A percentile compares a stretch with the other conserved stretches of the same genome.
These are phyloP conservation scores for Entonaema liquescens DNA, from an alignment of 495 filamentous ascomycete genomes.

Conservation along the genomic window DNA sequence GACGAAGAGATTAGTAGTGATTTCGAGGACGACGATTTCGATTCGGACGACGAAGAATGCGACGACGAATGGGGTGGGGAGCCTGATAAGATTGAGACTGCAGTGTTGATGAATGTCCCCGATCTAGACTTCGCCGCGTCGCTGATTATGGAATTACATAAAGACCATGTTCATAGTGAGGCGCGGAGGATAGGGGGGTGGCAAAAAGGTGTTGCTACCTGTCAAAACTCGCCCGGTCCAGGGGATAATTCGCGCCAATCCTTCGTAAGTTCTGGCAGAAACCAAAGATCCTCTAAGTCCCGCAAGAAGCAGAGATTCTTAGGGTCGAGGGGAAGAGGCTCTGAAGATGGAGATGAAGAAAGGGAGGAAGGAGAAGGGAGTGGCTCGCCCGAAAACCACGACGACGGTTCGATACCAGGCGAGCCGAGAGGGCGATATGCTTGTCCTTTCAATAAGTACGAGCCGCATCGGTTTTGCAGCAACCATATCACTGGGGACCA, in stretches of 20 bases:
- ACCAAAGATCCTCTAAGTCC: neutral
- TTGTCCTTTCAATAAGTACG: slow-evolving; percentile 26
- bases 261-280: neutral
- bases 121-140: slow-evolving; percentile 21
- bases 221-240: slow-evolving; percentile 2
- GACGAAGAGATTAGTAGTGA: slow-evolving; percentile 1
- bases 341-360: slow-evolving; percentile 23
- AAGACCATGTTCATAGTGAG: slow-evolving; percentile 13
- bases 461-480: slow-evolving; percentile 6
- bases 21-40: slow-evolving; percentile 19
- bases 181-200: slow-evolving; percentile 24
- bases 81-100: slow-evolving; percentile 22
- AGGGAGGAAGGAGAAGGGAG: slow-evolving; percentile 17
- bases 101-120: slow-evolving; percentile 4
- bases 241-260: slow-evolving; percentile 1
- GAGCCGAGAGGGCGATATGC: slow-evolving; percentile 12
- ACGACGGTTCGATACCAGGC: slow-evolving; percentile 5
- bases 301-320: slow-evolving; percentile 8
- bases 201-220: slow-evolving; percentile 20
- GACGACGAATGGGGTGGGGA: slow-evolving; percentile 22
- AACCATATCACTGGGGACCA: slow-evolving; percentile 13
- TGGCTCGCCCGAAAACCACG: slow-evolving; percentile 13
- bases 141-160: slow-evolving; percentile 27
- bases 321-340: neutral
- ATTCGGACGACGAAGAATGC: slow-evolving; percentile 18